Base-by-base conservation (phyloP, 1,284 basidiomycete species). In the Malassezia pachydermatis region DNA sequence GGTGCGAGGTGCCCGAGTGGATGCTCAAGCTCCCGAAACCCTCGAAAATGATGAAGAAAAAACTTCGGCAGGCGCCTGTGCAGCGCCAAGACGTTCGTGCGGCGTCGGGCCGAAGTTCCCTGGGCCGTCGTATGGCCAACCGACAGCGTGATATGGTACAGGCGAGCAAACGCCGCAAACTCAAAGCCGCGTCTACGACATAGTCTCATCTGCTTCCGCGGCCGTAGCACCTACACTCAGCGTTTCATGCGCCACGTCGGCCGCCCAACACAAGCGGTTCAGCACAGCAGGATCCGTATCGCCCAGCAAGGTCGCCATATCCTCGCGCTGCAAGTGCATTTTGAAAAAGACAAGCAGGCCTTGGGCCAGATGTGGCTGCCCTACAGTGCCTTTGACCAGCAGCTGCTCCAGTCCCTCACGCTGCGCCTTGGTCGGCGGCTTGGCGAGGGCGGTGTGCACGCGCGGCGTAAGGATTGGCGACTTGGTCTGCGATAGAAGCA, bases 11-110 rank as follows among this genome's bases (percentile, higher is more conserved):
- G 2, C 65, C 73, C 0, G 54, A 66, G 48, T 69, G 60, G 60
- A 58, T 70, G 58, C 35, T 62, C 14, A 44, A 62, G n/a, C 51
- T 69, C 33, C 84, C 83, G 19, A 88, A 86, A 64, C 86, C 89
- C 1, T 85, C 82, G 3, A 89, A 89, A 74, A 80, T 92, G 76
- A 84, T 85, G 72, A 82, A 84, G 60, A 81, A 79, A 62, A 77
- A 81, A 66, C 84, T 96, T 78, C 86, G 86, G 46, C 84, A 84
- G 73, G 73, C 69, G 30, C 77, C 78, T 0, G 77, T 86, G 3
- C 83, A 85, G 73, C 81, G 89, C 16, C 54, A 61, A 42, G 51
- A 59, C 36, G 61, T 67, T 32, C 45, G 55, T n/a, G 60, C 56
- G 4, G 65, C 62, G 17, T 59, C 62, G 1, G 65, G 64, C 0